Evolutionary conservation across 805 yeast genomes (phyloP), one percentile per base, ranked within the genome.

Genomic region (Cyberlindnera petersonii): DNA sequence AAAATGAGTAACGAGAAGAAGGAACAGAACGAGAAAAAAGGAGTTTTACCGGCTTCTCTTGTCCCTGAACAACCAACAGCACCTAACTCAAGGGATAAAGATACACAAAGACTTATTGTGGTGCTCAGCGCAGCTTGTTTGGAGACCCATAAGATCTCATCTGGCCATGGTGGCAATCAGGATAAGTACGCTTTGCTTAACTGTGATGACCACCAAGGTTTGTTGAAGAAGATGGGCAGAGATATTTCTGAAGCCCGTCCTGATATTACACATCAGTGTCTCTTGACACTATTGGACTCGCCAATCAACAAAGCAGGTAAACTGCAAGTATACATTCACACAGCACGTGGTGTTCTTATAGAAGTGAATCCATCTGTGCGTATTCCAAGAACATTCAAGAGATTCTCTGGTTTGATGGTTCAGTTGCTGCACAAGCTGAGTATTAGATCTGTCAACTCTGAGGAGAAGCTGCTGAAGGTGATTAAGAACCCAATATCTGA

Each of bases 211-310:
- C 98, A 93, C 62, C 98, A 93, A 67, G 97, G 97, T 13, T 70
- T 91, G 37, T 69, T 93, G 55, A 83, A 91, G 62, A 91, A 88
- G 60, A 87, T 91, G 95, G 95, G 95, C 37, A 78, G 98, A 59
- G 98, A 93, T 59, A 91, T 93, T 48, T 86, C 95, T 34, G 98
- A 93, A 59, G 98, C 97, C 7, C 79, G 98, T 63, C 98, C 98
- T n/a, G 98, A 93, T 63, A 93, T 93, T 56, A 93, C 98, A 31
- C 98, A 93, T 61, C 98, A 91, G 66, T 93, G 98, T 71, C 75
- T 93, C 29, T 72, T 93, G 63, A 91, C 98, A 4, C 71, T 93
- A 48, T 71, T 93, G 54, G 98, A 93, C 63, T 86, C 96, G n/a
- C 98, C 98, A 30, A 84, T 93, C 55, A 93, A 93, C 69, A 93